Evolutionary conservation across 2,329 filamentous ascomycete genomes (phyloP).

Genomic region (Coniochaeta hoffmannii): DNA sequence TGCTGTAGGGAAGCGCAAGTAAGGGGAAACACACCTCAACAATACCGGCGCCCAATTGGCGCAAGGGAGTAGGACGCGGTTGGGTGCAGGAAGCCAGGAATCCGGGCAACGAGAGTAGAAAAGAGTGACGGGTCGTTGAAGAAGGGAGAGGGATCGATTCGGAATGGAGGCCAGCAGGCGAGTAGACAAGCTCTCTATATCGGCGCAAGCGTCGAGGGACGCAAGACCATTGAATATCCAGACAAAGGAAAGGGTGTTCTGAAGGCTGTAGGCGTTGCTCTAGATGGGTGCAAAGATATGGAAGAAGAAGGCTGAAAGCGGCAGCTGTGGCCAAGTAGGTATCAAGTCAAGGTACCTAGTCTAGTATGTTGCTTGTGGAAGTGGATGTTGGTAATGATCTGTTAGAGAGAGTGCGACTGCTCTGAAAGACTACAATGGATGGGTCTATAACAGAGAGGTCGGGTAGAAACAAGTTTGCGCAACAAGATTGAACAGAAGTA

Average conservation of each 20-base stretch:
- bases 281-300: neutral
- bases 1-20: neutral
- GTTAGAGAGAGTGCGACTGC: neutral
- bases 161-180: neutral
- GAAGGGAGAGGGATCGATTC: neutral
- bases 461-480: too few species aligned
- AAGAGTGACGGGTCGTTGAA: neutral
- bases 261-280: neutral
- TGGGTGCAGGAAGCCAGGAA: neutral
- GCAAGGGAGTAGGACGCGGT: neutral
- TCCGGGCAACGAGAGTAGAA: neutral
- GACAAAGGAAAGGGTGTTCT: neutral
- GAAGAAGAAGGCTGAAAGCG: neutral
- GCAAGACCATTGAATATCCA: neutral
- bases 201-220: neutral
- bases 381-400: neutral
- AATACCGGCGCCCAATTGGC: neutral
- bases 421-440: neutral
- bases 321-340: neutral
- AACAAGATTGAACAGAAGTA: too few species aligned
- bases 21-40: neutral
- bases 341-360: neutral
- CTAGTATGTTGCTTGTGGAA: neutral
- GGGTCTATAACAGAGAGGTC: neutral
- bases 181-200: neutral